Evolutionary conservation across 2,329 filamentous ascomycete species (phyloP).

Genomic region (Mycosphaerella sp.): DNA sequence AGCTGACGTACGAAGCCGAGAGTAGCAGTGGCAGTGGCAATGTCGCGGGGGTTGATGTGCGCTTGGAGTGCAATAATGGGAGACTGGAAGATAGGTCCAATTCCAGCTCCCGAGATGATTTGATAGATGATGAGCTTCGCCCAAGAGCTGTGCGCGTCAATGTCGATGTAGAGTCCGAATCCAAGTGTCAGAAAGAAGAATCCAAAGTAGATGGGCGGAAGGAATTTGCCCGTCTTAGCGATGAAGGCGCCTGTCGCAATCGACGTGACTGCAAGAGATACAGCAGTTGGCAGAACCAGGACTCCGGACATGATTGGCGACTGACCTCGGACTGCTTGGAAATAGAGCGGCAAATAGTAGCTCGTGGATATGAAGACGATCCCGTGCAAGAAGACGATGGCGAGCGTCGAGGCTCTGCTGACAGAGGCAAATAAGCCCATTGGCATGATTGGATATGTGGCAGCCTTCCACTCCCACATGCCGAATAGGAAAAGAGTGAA

Average conservation of each 20-base stretch:
- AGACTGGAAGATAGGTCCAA: constrained; percentile 63
- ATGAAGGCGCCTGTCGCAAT: constrained; percentile 38
- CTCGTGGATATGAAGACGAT: constrained; percentile 67
- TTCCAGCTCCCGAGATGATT: constrained; percentile 56
- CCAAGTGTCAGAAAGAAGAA: constrained; percentile 36
- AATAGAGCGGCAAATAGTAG: constrained; percentile 82
- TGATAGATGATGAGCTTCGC: constrained; percentile 47
- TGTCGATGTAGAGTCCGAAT: constrained; percentile 36
- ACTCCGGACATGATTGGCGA: constrained; percentile 66
- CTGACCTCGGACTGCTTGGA: constrained; percentile 66
- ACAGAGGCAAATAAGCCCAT: constrained; percentile 59
- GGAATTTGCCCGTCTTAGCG: constrained; percentile 42
- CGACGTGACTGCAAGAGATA: constrained; percentile 31
- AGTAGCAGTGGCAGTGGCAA: constrained; percentile 61
- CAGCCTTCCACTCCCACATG: constrained; percentile 64
- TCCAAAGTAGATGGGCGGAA: constrained; percentile 47
- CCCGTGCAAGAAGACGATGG: constrained; percentile 65
- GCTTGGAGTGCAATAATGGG: constrained; percentile 64
- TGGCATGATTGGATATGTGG: constrained; percentile 73
- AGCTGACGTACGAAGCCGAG: constrained; percentile 64
- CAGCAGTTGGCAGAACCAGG: constrained; percentile 39
- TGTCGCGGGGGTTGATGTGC: constrained; percentile 55
- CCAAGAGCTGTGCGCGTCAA: constrained; percentile 32
- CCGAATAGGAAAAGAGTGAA: constrained; percentile 57
- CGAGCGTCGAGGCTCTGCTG: constrained; percentile 60